Conservation (phyloP, 2,329 filamentous ascomycete species). For the Exophiala sp. region DNA sequence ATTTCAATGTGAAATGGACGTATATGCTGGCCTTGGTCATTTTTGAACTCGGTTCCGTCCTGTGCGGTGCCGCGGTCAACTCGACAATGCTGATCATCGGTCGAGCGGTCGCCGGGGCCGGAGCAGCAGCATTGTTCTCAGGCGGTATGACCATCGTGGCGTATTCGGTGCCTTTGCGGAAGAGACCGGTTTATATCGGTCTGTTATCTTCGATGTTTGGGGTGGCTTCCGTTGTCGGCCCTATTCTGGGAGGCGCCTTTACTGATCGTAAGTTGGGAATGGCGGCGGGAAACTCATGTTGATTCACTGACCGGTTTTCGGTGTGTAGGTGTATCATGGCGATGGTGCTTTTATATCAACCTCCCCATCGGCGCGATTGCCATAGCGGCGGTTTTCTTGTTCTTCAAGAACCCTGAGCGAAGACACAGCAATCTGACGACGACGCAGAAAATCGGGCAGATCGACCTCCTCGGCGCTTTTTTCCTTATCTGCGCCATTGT, state of each 20-base stretch:
- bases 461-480: conserved; percentile 28
- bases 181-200: conserved; percentile 30
- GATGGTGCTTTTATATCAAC: conserved; percentile 43
- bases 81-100: conserved; percentile 30
- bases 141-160: conserved; percentile 30
- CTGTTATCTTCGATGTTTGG: conserved; percentile 54
- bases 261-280: conserved; percentile 35
- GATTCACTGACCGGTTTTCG: too few relatives aligned
- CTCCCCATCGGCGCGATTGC: conserved; percentile 37
- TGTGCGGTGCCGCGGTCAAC: conserved; percentile 29
- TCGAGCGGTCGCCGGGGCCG: conserved; percentile 30
- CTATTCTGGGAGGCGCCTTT: conserved; percentile 43
- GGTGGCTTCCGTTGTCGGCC: conserved; percentile 42
- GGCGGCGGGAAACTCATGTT: too few relatives aligned
- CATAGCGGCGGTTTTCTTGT: conserved; percentile 31
- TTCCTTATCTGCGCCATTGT: conserved; percentile 42
- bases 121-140: conserved; percentile 30
- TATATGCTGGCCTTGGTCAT: conserved; percentile 27
- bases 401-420: conserved; percentile 33
- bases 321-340: conserved; percentile 38
- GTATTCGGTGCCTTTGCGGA: conserved; percentile 27
- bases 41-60: conserved; percentile 29
- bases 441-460: conserved; percentile 28
- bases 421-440: conserved; percentile 23
- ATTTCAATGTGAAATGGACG: conserved; percentile 30